Evolutionary conservation across 495 filamentous ascomycete genomes (phyloP), one percentile per base, ranked within the genome.

Genomic region (Amorphotheca resinae): DNA sequence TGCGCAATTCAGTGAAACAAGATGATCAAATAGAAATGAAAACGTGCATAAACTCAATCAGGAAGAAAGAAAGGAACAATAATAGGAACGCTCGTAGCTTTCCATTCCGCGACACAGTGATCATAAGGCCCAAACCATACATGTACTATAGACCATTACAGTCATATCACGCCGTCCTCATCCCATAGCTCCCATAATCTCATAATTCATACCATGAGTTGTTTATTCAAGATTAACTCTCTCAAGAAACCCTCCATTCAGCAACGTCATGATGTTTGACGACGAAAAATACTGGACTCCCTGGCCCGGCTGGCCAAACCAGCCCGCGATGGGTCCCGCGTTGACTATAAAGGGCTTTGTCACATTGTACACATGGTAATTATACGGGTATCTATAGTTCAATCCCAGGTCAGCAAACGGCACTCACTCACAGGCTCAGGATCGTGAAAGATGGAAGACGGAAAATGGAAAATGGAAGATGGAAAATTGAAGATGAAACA

Each of bases 251-350:
- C 46, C 46, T 22, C 30, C 28, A 23, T 7, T 21, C 6, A 44
- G n/a, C 22, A 49, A 31, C 18, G 6, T 17, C 46, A 49, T 39
- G 15, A 44, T 38, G 20, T 35, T 49, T 9, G 17, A 34, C 0
- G 26, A 23, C 1, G 38, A 11, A 3, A 3, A 6, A 35, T 44
- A 72, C 55, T 77, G 74, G 4, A 67, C 61, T 2, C 74, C 74
- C 47, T 68, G 57, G 0, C 74, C 74, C 0, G 70, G 69, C 59
- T 79, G 74, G 15, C 68, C 71, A 53, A 74, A 79, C 68, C 66
- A 76, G 9, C 68, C 59, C 21, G 66, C 63, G 38, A 75, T 69
- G 1, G 71, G 69, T 1, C 74, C 74, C 4, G 67, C 48, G 1
- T 56, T 38, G 1, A 70, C 68, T 5, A 45, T 44, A 23, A 79